Conservation (phyloP, 345 rosid genomes). For the Reutealis trisperma region DNA sequence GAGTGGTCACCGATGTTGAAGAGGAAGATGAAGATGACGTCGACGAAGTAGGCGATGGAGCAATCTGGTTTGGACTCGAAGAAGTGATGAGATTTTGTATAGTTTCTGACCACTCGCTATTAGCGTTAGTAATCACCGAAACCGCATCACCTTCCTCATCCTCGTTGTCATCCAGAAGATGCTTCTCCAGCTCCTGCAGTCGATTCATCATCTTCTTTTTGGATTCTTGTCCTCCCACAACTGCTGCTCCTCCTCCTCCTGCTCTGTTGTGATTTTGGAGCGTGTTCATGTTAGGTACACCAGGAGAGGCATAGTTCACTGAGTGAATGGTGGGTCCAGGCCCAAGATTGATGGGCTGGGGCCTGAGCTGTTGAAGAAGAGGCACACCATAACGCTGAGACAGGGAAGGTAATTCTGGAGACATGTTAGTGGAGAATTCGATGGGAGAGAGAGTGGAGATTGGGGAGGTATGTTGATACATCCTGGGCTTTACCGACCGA, state of each 20-base stretch:
- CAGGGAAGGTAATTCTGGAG: slow-evolving; percentile 28
- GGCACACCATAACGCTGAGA: slow-evolving; percentile 56
- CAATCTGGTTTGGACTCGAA: slow-evolving; percentile 33
- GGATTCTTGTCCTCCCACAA: slow-evolving; percentile 36
- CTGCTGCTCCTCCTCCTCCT: slow-evolving; percentile 13
- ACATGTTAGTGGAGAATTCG: slow-evolving; percentile 39
- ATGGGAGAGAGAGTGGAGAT: slow-evolving; percentile 46
- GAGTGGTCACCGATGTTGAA: slow-evolving; percentile 62
- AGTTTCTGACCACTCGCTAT: slow-evolving; percentile 82
- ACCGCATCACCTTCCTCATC: slow-evolving; percentile 63
- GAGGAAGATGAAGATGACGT: slow-evolving; percentile 78
- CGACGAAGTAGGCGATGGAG: slow-evolving; percentile 63
- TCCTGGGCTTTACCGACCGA: slow-evolving; percentile 80
- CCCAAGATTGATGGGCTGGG: slow-evolving; percentile 14
- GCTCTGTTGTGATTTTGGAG: slow-evolving; percentile 26
- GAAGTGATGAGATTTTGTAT: slow-evolving; percentile 56
- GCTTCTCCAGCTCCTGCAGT: slow-evolving; percentile 81
- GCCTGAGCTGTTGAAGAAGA: slow-evolving; percentile 56
- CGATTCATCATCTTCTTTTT: slow-evolving; percentile 73
- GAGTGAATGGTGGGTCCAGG: slow-evolving; percentile 11
- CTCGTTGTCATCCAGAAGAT: slow-evolving; percentile 69
- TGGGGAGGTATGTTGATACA: slow-evolving; percentile 47
- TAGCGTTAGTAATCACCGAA: slow-evolving; percentile 67
- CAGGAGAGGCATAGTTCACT: slow-evolving; percentile 24
- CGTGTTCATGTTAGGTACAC: slow-evolving; percentile 39